Evolutionary conservation across 2,329 filamentous ascomycete species (phyloP), one percentile per base, ranked within the genome.

Genomic region (Paraphaeosphaeria sporulosa): DNA sequence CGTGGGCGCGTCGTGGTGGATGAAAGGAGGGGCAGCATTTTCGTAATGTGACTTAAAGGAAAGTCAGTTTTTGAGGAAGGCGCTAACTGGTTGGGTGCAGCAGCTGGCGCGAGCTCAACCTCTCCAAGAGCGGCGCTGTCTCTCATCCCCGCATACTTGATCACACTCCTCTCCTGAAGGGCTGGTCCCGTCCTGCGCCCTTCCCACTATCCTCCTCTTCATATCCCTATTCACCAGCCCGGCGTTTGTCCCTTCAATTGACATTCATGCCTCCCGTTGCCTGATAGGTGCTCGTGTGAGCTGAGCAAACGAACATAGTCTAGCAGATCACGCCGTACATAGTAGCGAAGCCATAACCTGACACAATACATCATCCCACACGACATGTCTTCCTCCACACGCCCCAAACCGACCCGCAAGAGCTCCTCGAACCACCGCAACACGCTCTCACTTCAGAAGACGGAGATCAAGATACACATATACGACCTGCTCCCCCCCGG

Each of bases 401-500:
- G 68, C 32, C 70, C 73, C 8, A 74, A 73, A 47, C 69, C 71
- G 13, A 58, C 68, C 54, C 78, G 81, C 53, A 81, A 82, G 65
- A 84, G 78, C 64, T 74, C 78, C 56, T 74, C 77, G 48, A 76
- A 79, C 48, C 90, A 91, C 72, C 81, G 89, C 63, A 88, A 87
- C 58, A 91, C 89, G 1, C 75, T 91, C 49, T 90, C 89, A 17
- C 79, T 91, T 21, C 87, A 89, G 66, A 90, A 90, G 73, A 92
- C 89, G 2, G 89, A 93, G 74, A 85, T 94, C 62, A 80, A 86
- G 50, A 93, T 94, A 72, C 88, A 93, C 72, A 88, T 93, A 70
- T 94, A 94, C 72, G 91, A 93, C 76, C 82, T 93, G 8, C 82
- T 94, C 17, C 89, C 90, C 86, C 90, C 91, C 43, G 90, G 91